Evolutionary conservation across 306 rosid genomes (phyloP).

Genomic region (Inga laurina): DNA sequence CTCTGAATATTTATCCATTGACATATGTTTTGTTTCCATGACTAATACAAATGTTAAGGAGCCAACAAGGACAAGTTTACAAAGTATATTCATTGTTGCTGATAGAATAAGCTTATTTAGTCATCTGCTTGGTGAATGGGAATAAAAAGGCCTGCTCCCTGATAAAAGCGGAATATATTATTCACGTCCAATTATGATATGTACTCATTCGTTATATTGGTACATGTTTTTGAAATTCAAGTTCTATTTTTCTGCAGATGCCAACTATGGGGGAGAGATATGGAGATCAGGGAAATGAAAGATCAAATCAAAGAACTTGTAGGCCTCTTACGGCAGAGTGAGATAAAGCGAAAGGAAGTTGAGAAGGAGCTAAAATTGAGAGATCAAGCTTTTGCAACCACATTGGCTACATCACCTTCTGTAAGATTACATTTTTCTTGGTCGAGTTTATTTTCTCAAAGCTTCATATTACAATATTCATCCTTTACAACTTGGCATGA

Average conservation of each 20-base stretch:
- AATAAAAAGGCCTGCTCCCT: background rate
- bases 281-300: slow-evolving; percentile 94
- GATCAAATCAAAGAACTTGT: slow-evolving; percentile 98
- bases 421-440: slow-evolving; percentile 51
- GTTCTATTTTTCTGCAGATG: slow-evolving; percentile 61
- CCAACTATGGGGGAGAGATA: slow-evolving; percentile 93
- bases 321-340: slow-evolving; percentile 92
- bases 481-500: slow-evolving; percentile 6
- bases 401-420: slow-evolving; percentile 76
- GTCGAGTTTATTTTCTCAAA: background rate
- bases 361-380: slow-evolving; percentile 92
- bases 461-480: slow-evolving; percentile 19
- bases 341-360: slow-evolving; percentile 83
- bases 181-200: slow-evolving; percentile 23
- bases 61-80: background rate
- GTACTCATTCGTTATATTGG: slow-evolving; percentile 1
- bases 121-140: slow-evolving; percentile 17
- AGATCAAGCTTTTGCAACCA: slow-evolving; percentile 72
- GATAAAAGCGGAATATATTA: slow-evolving; percentile 5
- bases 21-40: background rate
- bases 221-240: slow-evolving; percentile 29
- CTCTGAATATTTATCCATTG: slow-evolving; percentile 19
- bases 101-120: slow-evolving; percentile 26
- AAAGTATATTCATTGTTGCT: background rate
- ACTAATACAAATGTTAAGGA: background rate